phyloP scores from a whole-genome alignment of 169 alveolate genomes.

The Plasmodium vinckei region DNA sequence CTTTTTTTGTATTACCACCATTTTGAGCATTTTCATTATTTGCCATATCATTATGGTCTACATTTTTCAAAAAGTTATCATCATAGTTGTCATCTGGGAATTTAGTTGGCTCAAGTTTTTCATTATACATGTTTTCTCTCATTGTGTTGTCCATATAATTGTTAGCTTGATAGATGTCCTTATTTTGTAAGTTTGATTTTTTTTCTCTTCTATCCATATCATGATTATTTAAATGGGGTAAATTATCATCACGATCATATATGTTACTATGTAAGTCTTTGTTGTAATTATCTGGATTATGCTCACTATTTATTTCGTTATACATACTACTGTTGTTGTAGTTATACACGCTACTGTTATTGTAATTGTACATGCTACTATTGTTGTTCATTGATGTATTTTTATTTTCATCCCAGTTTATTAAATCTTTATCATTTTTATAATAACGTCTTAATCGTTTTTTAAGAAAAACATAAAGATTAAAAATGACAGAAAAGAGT shows the following conservation, averaged over 20 bases:
- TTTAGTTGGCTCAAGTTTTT: too few relatives aligned
- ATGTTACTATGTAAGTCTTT: background rate
- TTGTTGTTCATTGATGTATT: background rate
- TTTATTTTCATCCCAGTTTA: constrained; percentile 3
- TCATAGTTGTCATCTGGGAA: too few relatives aligned
- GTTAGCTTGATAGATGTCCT: too few relatives aligned
- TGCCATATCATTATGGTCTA: too few relatives aligned
- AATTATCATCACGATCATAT: background rate
- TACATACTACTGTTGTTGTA: constrained; percentile 14
- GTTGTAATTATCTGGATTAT: background rate
- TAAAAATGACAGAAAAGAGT: constrained; percentile 45
- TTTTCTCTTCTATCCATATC: too few relatives aligned
- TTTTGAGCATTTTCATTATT: too few relatives aligned
- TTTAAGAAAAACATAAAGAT: constrained; percentile 43
- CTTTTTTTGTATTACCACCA: too few relatives aligned
- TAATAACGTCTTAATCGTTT: constrained; percentile 17
- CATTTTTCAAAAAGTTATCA: too few relatives aligned
- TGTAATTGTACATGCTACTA: background rate
- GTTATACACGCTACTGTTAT: constrained; percentile 13
- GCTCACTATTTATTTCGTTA: background rate
- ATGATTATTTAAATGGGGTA: too few relatives aligned
- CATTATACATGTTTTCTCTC: too few relatives aligned
- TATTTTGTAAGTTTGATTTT: too few relatives aligned
- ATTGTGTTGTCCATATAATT: too few relatives aligned
- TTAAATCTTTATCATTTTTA: constrained; percentile 8